phyloP scores from a whole-genome alignment of 169 alveolate species.

The Eimeria necatrix region DNA sequence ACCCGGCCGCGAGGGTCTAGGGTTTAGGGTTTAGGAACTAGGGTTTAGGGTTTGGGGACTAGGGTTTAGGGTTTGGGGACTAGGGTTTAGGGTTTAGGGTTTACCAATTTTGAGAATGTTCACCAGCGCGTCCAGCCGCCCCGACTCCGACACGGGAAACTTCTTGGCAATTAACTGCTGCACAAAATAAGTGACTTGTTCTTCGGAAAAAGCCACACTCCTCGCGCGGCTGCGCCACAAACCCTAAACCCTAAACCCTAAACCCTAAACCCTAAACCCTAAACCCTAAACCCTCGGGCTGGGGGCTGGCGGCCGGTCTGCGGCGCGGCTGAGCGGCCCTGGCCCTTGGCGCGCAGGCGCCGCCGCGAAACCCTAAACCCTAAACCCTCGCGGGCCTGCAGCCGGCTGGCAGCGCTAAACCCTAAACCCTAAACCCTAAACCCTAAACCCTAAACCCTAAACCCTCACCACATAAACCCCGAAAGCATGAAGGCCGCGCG shows the following conservation, averaged over 20 bases:
- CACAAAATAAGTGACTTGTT: constrained; percentile 35
- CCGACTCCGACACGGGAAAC: constrained; percentile 53
- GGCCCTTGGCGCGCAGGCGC: too few relatives aligned
- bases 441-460: not conserved
- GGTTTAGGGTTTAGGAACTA: not conserved
- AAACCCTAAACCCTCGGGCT: too few relatives aligned
- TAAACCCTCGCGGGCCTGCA: constrained; percentile 81
- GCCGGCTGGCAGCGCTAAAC: constrained; percentile 58
- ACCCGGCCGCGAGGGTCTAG: too few relatives aligned
- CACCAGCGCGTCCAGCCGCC: constrained; percentile 68
- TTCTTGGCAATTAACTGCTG: constrained; percentile 7
- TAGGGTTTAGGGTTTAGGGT: not conserved
- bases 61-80: not conserved
- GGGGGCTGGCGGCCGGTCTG: too few relatives aligned
- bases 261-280: too few relatives aligned
- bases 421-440: constrained; percentile 2
- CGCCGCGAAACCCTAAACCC: not conserved
- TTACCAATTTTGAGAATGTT: constrained; percentile 68
- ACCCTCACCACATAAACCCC: constrained; percentile 79
- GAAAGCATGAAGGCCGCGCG: constrained; percentile 78
- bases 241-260: not conserved
- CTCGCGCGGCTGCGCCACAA: constrained; percentile 57
- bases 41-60: not conserved
- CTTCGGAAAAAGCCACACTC: constrained; percentile 20
- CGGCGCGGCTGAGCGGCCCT: too few relatives aligned